Base-by-base conservation (phyloP, 2,329 filamentous ascomycete species). In the Sporothrix phasma region DNA sequence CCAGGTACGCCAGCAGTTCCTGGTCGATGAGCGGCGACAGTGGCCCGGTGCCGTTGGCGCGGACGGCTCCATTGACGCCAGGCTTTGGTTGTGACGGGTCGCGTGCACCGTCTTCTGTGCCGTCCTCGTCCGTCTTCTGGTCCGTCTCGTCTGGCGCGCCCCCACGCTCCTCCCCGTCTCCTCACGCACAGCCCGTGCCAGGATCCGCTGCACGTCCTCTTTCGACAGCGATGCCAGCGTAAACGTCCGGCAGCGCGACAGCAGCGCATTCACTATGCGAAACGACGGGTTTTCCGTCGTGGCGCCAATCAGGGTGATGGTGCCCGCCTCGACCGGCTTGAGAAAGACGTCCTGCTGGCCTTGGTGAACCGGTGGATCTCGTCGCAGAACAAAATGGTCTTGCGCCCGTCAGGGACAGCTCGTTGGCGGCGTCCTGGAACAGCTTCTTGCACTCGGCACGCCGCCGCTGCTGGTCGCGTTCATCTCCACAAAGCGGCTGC, bases 261-360 rank as follows among this genome's bases (percentile, higher is more conserved):
- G 80, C 63, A 99, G 80, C 1, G 94, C 93, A 68, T 85, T 88
- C 69, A 94, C 89, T 47, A 99, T 86, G 71, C 95, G 93, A 79
- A 97, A 97, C 3, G 88, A 93, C 0, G 94, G 94, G 69, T 99
- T 99, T 75, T 99, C 94, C 0, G 94, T 99, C 3, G 94, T 99
- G 6, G 94, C 94, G 11, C 92, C 94, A 66, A 97, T 94, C 34
- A 99, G 80, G 0, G 90, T 97, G 68, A 99, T 88, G 31, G 89
- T 89, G 5, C 94, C 94, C 1, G 87, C 87, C 76, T 99, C 94
- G 24, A 97, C 93, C 0, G 93, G 93, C 17, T 88, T 90, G 1
- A 99, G 79, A 70, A 97, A 97, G 0, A 97, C 89, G 75, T 97
- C 94, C 73, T 99, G 94, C 74, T 97, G 94, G 87, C 82, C 76